These are phyloP conservation scores for Auxenochlorella pyrenoidosa DNA, from an alignment of 139 green algal genomes.

Conservation along the genomic window DNA sequence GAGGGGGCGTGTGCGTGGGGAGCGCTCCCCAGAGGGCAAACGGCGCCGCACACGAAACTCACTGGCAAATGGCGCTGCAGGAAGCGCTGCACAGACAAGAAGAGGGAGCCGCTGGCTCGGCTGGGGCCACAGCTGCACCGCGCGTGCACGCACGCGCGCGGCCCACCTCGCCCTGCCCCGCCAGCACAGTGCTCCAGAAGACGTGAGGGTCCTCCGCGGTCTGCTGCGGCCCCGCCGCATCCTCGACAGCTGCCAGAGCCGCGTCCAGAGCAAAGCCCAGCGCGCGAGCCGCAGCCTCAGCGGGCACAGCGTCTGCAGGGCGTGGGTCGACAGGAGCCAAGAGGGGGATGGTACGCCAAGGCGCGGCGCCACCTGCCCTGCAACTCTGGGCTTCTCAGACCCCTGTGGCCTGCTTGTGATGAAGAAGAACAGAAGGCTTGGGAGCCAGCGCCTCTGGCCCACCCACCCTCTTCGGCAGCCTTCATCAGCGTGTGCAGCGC, in stretches of 20 bases:
- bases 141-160: not conserved
- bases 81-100: not conserved
- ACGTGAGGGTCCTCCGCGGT: not conserved
- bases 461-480: not conserved
- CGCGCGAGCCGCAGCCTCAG: not conserved
- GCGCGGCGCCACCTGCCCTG: no score
- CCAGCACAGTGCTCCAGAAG: slow-evolving; percentile 3
- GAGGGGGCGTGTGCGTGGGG: no score
- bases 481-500: slow-evolving; percentile 41
- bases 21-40: no score
- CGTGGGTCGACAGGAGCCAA: no score
- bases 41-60: no score
- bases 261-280: not conserved
- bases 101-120: not conserved
- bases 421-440: no score
- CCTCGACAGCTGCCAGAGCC: not conserved
- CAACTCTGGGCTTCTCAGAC: no score
- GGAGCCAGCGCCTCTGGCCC: no score
- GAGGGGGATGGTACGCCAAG: not conserved
- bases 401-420: no score
- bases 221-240: slow-evolving; percentile 1
- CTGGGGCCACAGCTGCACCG: not conserved
- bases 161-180: not conserved
- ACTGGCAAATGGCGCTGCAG: no score
- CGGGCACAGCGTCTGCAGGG: not conserved